Conservation (phyloP, 2,329 filamentous ascomycete genomes). For the Penicillium polonicum region DNA sequence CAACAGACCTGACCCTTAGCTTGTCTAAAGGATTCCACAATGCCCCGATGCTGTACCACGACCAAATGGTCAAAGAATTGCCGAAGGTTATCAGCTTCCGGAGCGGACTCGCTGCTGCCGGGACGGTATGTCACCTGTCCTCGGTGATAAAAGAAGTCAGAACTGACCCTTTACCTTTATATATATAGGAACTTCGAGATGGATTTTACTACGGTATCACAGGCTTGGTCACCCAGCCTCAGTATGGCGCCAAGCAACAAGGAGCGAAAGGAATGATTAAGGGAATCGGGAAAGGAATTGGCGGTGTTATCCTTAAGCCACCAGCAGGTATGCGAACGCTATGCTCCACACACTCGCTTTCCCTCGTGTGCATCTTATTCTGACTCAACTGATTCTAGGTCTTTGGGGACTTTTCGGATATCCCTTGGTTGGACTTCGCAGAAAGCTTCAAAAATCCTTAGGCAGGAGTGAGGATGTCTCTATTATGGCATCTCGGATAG, state of each 20-base stretch:
- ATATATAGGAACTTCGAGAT: slow-evolving; percentile 62
- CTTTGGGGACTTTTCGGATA: slow-evolving; percentile 29
- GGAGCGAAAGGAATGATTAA: slow-evolving; percentile 70
- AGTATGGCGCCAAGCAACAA: slow-evolving; percentile 65
- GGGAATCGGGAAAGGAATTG: slow-evolving; percentile 78
- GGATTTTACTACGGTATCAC: slow-evolving; percentile 80
- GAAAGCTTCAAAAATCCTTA: slow-evolving; percentile 24
- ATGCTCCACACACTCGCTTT: not conserved
- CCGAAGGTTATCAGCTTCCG: slow-evolving; percentile 76
- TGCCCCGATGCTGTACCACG: slow-evolving; percentile 78
- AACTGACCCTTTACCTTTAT: not conserved
- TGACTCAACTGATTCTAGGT: slow-evolving; percentile 8
- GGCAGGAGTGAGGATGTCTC: slow-evolving; percentile 16
- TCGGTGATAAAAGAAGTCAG: not conserved
- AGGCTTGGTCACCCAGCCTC: slow-evolving; percentile 75
- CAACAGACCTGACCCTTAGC: slow-evolving; percentile 80
- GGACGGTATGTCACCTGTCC: slow-evolving; percentile 30
- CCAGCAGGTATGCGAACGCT: slow-evolving; percentile 60
- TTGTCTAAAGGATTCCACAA: slow-evolving; percentile 86
- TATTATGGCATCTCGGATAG: slow-evolving; percentile 22
- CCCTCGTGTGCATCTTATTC: not conserved
- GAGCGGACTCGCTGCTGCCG: slow-evolving; percentile 73
- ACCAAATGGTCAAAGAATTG: slow-evolving; percentile 71
- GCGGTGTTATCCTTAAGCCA: slow-evolving; percentile 76
- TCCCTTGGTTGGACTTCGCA: slow-evolving; percentile 26